Percentiles rank a stretch among this genome's conserved stretches.
Evolutionary conservation across 495 filamentous ascomycete species (phyloP).

Genomic region (Trypethelium eluteriae): DNA sequence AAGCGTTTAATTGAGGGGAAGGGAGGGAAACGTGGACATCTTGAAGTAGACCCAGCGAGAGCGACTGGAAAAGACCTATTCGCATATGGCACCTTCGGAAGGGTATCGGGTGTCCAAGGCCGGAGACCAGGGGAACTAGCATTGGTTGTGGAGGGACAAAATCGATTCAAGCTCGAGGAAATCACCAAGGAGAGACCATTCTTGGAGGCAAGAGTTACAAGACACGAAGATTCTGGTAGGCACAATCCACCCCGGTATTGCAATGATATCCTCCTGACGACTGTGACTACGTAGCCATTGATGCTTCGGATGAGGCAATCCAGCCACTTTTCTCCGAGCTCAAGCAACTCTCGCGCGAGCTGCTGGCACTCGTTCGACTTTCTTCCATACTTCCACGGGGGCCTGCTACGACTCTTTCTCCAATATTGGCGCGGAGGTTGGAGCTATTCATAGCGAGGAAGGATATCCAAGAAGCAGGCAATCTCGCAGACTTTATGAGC

Average conservation of each 20-base stretch:
- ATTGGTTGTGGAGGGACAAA: conserved; percentile 76
- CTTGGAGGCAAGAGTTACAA: conserved; percentile 68
- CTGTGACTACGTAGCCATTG: conserved; percentile 25
- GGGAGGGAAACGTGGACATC: conserved; percentile 31
- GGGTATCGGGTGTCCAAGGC: conserved; percentile 76
- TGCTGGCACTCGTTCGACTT: conserved; percentile 68
- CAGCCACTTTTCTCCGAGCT: conserved; percentile 67
- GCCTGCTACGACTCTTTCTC: conserved; percentile 58
- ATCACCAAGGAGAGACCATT: conserved; percentile 71
- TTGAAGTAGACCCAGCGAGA: conserved; percentile 48
- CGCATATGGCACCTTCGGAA: conserved; percentile 66
- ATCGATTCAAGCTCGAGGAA: conserved; percentile 66
- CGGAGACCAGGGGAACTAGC: conserved; percentile 68
- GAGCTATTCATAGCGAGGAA: conserved; percentile 78
- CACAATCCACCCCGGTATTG: not conserved
- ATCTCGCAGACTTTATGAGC: conserved; percentile 92
- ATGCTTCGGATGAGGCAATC: conserved; percentile 47
- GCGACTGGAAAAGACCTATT: conserved; percentile 66
- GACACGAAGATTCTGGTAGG: conserved; percentile 55
- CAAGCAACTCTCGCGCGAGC: conserved; percentile 73
- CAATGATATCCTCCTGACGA: not conserved
- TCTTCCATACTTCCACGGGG: conserved; percentile 63
- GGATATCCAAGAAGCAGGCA: conserved; percentile 67
- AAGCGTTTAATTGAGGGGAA: conserved; percentile 58
- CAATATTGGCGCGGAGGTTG: conserved; percentile 72